phyloP scores from a whole-genome alignment of 2,329 filamentous ascomycete species.

The Cylindrodendrum hubeiense region DNA sequence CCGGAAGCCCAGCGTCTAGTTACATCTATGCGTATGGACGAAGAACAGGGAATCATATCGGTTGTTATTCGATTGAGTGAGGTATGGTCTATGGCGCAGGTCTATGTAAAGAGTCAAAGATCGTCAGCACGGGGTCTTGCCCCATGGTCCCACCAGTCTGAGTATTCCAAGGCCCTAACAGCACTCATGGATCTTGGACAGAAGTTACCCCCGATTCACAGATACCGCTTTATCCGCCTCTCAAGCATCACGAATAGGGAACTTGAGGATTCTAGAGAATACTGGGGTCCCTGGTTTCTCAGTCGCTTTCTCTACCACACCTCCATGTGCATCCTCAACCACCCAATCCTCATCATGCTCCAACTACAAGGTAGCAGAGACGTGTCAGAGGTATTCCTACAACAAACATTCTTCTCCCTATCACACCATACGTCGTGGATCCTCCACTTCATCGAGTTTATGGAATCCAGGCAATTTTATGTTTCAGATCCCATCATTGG shows the following conservation, averaged over 20 bases:
- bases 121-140: neutral
- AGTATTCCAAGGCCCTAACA: neutral
- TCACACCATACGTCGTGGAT: constrained; percentile 8
- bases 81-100: constrained; percentile 1
- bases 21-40: neutral
- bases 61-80: neutral
- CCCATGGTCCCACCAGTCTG: constrained; percentile 7
- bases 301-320: constrained; percentile 15
- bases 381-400: constrained; percentile 9
- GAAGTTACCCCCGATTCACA: neutral
- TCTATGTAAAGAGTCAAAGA: constrained; percentile 8
- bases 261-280: constrained; percentile 11
- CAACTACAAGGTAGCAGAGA: constrained; percentile 7
- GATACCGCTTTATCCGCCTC: constrained; percentile 1
- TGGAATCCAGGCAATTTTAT: neutral
- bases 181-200: constrained; percentile 2
- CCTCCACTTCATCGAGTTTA: constrained; percentile 11
- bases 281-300: constrained; percentile 13
- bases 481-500: constrained; percentile 7
- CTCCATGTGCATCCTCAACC: constrained; percentile 3
- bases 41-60: neutral
- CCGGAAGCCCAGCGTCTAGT: neutral
- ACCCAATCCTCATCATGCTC: constrained; percentile 9
- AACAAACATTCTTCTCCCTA: neutral
- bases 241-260: neutral